Percentiles rank a stretch among this genome's conserved stretches.
Evolutionary conservation across 2,329 filamentous ascomycete species (phyloP).

Genomic region (Macrophomina tecta): DNA sequence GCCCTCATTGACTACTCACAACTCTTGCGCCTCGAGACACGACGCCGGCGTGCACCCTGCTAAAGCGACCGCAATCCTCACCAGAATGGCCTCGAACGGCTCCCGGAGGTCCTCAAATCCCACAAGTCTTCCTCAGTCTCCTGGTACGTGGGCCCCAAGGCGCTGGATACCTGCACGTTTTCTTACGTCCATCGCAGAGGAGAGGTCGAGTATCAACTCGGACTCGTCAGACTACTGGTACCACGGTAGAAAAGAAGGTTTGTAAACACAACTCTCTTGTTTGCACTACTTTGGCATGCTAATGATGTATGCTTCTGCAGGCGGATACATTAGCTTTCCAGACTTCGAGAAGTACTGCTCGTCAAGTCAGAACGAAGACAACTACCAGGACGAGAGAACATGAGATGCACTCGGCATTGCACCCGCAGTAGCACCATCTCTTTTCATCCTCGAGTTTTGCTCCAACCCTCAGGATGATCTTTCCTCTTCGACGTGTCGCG

Average conservation of each 20-base stretch:
- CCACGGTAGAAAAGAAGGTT: constrained; percentile 46
- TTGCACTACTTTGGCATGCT: constrained; percentile 40
- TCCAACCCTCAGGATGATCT: constrained; percentile 3
- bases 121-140: constrained; percentile 22
- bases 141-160: constrained; percentile 16
- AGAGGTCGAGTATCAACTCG: constrained; percentile 42
- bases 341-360: constrained; percentile 71
- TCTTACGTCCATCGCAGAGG: constrained; percentile 28
- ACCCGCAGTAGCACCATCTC: neutral
- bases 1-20: constrained; percentile 50
- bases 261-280: constrained; percentile 29
- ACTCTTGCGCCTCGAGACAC: constrained; percentile 46
- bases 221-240: constrained; percentile 47
- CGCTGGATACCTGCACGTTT: constrained; percentile 1
- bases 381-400: constrained; percentile 25
- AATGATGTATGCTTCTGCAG: neutral
- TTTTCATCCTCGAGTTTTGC: neutral
- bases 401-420: neutral
- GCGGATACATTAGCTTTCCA: constrained; percentile 72
- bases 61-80: constrained; percentile 50
- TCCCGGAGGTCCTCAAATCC: constrained; percentile 40
- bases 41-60: constrained; percentile 49
- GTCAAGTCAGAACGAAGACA: constrained; percentile 3
- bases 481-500: constrained; percentile 20
- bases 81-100: constrained; percentile 52